These are phyloP conservation scores for Phytophthora constricta DNA, from an alignment of 352 stramenopile genomes.

Conservation along the genomic window DNA sequence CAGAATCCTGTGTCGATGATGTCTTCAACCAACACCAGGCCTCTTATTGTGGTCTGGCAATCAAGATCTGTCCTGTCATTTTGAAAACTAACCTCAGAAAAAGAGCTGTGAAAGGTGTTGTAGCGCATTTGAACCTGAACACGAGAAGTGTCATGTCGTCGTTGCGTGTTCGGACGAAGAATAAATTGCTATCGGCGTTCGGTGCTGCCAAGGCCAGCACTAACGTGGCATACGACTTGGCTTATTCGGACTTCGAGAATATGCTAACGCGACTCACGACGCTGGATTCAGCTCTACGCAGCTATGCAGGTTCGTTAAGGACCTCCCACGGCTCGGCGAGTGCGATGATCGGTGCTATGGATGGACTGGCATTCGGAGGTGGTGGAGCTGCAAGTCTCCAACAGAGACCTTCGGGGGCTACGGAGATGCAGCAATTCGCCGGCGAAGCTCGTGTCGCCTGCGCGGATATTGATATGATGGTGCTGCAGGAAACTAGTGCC, in stretches of 20 bases:
- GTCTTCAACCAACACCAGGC: conserved; percentile 15
- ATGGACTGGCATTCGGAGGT: conserved; percentile 44
- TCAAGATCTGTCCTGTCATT: conserved; percentile 14
- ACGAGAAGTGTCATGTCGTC: conserved; percentile 65
- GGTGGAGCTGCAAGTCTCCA: conserved; percentile 27
- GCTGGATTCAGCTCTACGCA: conserved; percentile 59
- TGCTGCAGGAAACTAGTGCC: conserved; percentile 54
- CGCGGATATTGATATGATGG: conserved; percentile 61
- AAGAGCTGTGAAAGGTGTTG: too few species aligned
- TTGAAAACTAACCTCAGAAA: conserved; percentile 5
- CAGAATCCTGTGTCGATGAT: neutral
- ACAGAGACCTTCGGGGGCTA: conserved; percentile 40
- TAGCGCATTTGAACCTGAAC: neutral
- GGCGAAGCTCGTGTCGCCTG: conserved; percentile 67
- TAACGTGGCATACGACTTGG: conserved; percentile 78
- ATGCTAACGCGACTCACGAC: conserved; percentile 49
- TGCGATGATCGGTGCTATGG: conserved; percentile 62
- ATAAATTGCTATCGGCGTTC: conserved; percentile 78
- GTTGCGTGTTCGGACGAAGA: conserved; percentile 73
- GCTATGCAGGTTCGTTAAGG: conserved; percentile 65
- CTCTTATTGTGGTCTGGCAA: too few species aligned
- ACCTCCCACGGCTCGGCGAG: conserved; percentile 64
- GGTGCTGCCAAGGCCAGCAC: conserved; percentile 78
- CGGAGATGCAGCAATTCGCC: conserved; percentile 71
- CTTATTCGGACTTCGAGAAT: conserved; percentile 68